phyloP scores from a whole-genome alignment of 2,329 filamentous ascomycete species.

The Clonostachys solani region DNA sequence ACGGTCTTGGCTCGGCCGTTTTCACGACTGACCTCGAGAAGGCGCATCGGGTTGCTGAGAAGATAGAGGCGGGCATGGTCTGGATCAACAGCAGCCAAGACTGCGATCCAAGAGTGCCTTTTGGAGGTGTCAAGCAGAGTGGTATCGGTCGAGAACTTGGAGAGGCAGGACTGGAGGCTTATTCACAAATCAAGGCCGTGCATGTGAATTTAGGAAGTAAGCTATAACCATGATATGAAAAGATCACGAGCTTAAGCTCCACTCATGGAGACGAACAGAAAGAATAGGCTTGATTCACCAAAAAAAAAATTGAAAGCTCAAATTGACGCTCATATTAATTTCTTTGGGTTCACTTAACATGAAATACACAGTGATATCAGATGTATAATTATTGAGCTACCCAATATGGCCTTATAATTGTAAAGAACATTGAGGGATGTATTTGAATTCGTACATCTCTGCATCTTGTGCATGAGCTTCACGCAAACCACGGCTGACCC shows the following conservation, averaged over 20 bases:
- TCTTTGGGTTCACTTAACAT: no score
- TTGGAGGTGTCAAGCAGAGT: slow-evolving; percentile 51
- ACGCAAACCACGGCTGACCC: neutral
- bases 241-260: neutral
- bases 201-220: slow-evolving; percentile 14
- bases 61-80: slow-evolving; percentile 44
- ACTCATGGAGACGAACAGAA: no score
- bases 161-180: slow-evolving; percentile 33
- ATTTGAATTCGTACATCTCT: no score
- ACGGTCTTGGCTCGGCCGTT: slow-evolving; percentile 47
- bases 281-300: no score
- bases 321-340: no score
- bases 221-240: slow-evolving; percentile 2
- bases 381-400: no score
- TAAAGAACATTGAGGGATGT: no score
- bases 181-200: slow-evolving; percentile 26
- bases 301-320: no score
- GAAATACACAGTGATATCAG: no score
- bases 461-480: no score
- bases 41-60: slow-evolving; percentile 29
- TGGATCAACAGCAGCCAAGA: slow-evolving; percentile 24
- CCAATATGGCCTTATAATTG: no score
- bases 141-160: slow-evolving; percentile 50
- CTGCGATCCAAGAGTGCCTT: slow-evolving; percentile 12
- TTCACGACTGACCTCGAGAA: slow-evolving; percentile 45